Base-by-base conservation (phyloP, 495 filamentous ascomycete species). In the Neurospora sp. region DNA sequence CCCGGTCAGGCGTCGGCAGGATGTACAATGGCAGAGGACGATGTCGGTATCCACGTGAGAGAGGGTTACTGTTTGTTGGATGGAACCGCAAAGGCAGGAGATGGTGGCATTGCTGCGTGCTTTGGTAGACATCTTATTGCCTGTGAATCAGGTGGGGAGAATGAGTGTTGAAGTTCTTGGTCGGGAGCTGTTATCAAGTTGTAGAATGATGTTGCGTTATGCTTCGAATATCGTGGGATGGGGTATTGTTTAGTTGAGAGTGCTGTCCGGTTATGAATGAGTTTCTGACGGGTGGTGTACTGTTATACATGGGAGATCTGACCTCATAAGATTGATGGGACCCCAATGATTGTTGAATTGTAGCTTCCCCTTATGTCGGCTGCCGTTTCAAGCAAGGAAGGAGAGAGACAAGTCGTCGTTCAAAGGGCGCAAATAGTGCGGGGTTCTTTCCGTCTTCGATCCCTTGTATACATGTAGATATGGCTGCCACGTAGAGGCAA, bases 21-120 rank as follows among this genome's bases (percentile, higher is more conserved):
- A 84, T 74, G 79, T 76, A 83, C 92, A 93, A 77, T 92, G 90
- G 79, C 91, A 94, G 72, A 93, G 76, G 46, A 83, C 79, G 31
- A 82, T 16, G 77, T 66, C 40, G 90, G 81, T 54, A 54, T 54
- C 46, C 46, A 54, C 46, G 20, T 1, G 46, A 10, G 46, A 54
- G 46, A 54, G 46, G 46, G 46, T 5, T 11, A 54, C 46, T 5
- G 80, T 78, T 54, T 88, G 83, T 14, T 73, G 81, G 12, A 85
- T 79, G 23, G 79, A 74, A 54, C 85, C 83, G 76, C 91, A 93
- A 59, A 89, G 83, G 79, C 91, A 93, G 69, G 87, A 81, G 62
- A 89, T 81, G 39, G 77, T 70, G 46, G 46, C 46, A 11, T 54
- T 23, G 10, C n/a, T 54, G 46, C n/a, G 9, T 27, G 46, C 20